These are phyloP conservation scores for Telopea speciosissima DNA, from an alignment of 177 flowering plant genomes.

Conservation along the genomic window DNA sequence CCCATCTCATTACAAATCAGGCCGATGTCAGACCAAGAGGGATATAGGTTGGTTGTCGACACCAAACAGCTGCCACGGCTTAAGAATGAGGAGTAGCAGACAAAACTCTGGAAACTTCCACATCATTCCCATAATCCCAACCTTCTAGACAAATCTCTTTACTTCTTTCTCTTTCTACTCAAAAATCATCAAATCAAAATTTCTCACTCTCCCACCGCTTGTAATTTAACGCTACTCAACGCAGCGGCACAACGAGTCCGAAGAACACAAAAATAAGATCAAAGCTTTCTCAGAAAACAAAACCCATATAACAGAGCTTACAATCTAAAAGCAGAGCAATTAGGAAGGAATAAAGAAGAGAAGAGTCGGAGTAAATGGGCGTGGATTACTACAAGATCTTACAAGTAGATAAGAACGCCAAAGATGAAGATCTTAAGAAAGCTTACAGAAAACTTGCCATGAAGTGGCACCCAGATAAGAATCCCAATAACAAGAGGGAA, in stretches of 20 bases:
- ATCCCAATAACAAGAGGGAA: constrained; percentile 54
- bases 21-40: too few relatives aligned
- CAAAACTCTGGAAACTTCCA: constrained; percentile 5
- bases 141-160: constrained; percentile 7
- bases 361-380: constrained; percentile 32
- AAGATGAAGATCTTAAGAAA: constrained; percentile 58
- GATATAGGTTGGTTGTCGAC: too few relatives aligned
- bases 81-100: too few relatives aligned
- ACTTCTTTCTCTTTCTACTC: not conserved
- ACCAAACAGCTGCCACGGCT: too few relatives aligned
- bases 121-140: not conserved
- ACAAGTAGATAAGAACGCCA: constrained; percentile 47
- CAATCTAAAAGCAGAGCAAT: not conserved
- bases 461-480: constrained; percentile 71
- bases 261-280: not conserved
- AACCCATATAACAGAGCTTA: not conserved
- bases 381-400: constrained; percentile 57
- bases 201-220: not conserved
- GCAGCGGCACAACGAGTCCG: not conserved
- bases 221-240: not conserved
- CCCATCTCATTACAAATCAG: too few relatives aligned
- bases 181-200: not conserved
- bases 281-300: not conserved
- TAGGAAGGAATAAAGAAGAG: not conserved
- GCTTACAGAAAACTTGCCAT: constrained; percentile 61